Evolutionary conservation across 352 stramenopile species (phyloP), one percentile per base, ranked within the genome.

Genomic region (Phytophthora aleatoria): DNA sequence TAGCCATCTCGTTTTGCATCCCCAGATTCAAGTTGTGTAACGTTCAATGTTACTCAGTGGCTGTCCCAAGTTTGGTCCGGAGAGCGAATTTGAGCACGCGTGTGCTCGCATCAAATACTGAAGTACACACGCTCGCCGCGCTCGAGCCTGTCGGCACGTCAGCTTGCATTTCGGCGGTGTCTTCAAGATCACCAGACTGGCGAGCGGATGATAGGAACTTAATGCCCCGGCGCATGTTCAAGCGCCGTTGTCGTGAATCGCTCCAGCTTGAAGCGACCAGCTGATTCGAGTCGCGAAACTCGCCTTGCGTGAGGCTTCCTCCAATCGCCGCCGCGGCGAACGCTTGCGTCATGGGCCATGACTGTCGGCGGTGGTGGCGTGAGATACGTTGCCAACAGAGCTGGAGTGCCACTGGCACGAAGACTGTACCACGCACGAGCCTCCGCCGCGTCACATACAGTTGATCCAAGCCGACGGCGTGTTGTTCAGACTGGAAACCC

Each of bases 361-460:
- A 11, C 24, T 2, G 20, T 20, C 20, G 20, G 20, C 20, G 20
- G 20, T 20, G 20, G 20, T 20, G 20, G 20, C 20, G 20, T 20
- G n/a, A 39, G 28, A 9, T 42, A n/a, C n/a, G 35, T 6, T 41
- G 35, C 35, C 10, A 8, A 9, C 3, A 41, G 35, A 41, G 35
- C n/a, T 16, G 35, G 11, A 67, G 30, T 20, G 20, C 20, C 20
- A 20, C 20, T 20, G 20, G 20, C 20, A 20, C 20, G 20, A 20
- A 20, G 20, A 20, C 20, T 20, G 20, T 20, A 20, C 20, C 20
- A 20, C 20, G 20, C 36, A 68, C 55, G 15, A 35, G 26, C 15
- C 36, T 15, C 61, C 50, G 51, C 41, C 64, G 49, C 57, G 64
- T 71, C 64, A 71, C 64, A 67, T 58, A 41, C 39, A 26, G n/a